A percentile compares a stretch with the other conserved stretches of the same genome.
Conservation (phyloP, 108 stramenopile genomes). For the Mediolabrus comicus region DNA sequence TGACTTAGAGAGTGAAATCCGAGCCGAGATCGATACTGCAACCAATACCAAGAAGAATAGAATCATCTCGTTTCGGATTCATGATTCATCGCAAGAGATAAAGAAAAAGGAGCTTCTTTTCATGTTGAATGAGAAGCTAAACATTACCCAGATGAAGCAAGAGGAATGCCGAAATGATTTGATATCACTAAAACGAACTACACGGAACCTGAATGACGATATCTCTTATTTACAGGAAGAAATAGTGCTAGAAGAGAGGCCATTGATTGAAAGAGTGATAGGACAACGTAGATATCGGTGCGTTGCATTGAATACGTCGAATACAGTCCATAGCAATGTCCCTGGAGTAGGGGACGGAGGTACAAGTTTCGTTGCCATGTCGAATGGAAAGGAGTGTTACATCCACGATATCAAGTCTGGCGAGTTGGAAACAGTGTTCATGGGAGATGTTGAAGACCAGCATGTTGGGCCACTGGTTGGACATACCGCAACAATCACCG, state of each 20-base stretch:
- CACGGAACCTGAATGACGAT: constrained; percentile 50
- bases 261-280: constrained; percentile 54
- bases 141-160: constrained; percentile 28
- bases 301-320: constrained; percentile 55
- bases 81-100: constrained; percentile 53
- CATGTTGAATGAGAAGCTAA: constrained; percentile 36
- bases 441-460: constrained; percentile 47
- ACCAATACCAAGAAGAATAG: constrained; percentile 44
- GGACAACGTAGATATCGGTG: constrained; percentile 36
- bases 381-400: constrained; percentile 46
- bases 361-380: constrained; percentile 40
- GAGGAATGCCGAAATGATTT: neutral
- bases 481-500: constrained; percentile 51
- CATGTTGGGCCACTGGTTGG: too few species aligned
- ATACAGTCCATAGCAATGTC: constrained; percentile 59
- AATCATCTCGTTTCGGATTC: constrained; percentile 52
- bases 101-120: constrained; percentile 56
- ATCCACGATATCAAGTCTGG: constrained; percentile 44
- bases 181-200: constrained; percentile 2
- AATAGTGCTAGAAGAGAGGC: constrained; percentile 46
- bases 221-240: constrained; percentile 33
- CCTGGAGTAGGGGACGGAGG: constrained; percentile 57
- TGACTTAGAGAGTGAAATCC: constrained; percentile 32
- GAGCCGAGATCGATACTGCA: constrained; percentile 46
- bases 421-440: constrained; percentile 50